phyloP scores from a whole-genome alignment of 2,329 filamentous ascomycete genomes.

The Chalara sp. region DNA sequence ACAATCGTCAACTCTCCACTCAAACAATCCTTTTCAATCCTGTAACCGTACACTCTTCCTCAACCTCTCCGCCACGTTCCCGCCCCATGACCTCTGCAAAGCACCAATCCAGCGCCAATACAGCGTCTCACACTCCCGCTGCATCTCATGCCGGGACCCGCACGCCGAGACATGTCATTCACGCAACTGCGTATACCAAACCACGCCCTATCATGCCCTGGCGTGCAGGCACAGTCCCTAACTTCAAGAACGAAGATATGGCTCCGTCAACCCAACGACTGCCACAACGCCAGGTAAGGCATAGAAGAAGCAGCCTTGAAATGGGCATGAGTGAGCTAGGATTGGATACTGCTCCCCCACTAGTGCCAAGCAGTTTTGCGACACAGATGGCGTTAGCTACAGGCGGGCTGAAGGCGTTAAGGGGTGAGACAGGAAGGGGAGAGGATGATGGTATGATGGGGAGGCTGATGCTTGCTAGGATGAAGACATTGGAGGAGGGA shows the following conservation, averaged over 20 bases:
- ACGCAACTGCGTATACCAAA: conserved; percentile 31
- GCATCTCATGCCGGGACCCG: conserved; percentile 11
- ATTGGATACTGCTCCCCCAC: conserved; percentile 55
- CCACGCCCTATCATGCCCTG: conserved; percentile 51
- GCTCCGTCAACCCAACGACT: conserved; percentile 1
- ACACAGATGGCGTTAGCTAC: conserved; percentile 73
- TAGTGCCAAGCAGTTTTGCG: conserved; percentile 69
- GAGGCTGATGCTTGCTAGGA: conserved; percentile 75
- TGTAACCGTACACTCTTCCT: conserved; percentile 37
- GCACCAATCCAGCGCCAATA: conserved; percentile 21
- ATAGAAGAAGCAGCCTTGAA: conserved; percentile 56
- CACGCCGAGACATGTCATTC: conserved; percentile 21
- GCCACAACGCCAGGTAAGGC: conserved; percentile 15
- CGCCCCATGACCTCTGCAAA: conserved; percentile 31
- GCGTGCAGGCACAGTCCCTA: conserved; percentile 46
- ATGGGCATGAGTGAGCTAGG: conserved; percentile 64
- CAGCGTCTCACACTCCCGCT: conserved; percentile 18
- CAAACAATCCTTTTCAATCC: conserved; percentile 84
- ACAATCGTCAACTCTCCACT: conserved; percentile 69
- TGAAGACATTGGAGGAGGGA: conserved; percentile 89
- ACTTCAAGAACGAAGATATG: conserved; percentile 30
- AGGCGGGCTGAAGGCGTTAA: conserved; percentile 45
- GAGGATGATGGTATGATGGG: conserved; percentile 65
- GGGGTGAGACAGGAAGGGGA: conserved; percentile 35
- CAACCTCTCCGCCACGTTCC: conserved; percentile 30